phyloP scores from a whole-genome alignment of 2,329 filamentous ascomycete genomes.

The Claviceps sp. region DNA sequence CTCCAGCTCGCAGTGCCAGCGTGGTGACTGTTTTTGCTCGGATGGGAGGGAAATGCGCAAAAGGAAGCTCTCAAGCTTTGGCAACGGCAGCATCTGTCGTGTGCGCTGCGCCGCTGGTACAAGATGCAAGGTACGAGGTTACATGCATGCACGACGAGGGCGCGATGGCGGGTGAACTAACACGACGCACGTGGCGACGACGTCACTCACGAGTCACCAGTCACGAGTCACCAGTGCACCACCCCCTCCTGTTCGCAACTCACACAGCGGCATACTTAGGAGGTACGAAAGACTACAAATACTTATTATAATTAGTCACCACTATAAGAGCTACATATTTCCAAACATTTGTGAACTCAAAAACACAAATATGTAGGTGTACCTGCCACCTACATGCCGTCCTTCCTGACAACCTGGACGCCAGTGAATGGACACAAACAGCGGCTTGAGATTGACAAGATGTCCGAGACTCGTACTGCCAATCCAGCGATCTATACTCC shows the following conservation, averaged over 20 bases:
- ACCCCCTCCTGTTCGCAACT: neutral
- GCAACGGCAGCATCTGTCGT: neutral
- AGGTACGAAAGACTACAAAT: no score
- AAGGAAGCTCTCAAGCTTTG: neutral
- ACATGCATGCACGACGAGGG: neutral
- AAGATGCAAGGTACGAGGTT: neutral
- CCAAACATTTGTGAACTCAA: neutral
- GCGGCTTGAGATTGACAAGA: no score
- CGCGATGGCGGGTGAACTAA: neutral
- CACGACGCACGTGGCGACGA: neutral
- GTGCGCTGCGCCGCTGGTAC: neutral
- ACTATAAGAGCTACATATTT: no score
- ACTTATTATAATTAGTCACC: no score
- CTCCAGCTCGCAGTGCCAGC: constrained; percentile 5
- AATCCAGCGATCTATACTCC: no score
- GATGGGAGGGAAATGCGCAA: neutral
- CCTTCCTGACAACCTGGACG: no score
- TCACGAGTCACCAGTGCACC: neutral
- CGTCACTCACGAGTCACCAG: neutral
- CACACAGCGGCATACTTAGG: neutral
- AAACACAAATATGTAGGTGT: neutral
- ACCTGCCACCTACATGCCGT: neutral
- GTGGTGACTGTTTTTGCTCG: constrained; percentile 3
- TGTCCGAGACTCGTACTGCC: no score
- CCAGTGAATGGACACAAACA: no score